A percentile compares a stretch with the other conserved stretches of the same genome.
Evolutionary conservation across 495 filamentous ascomycete species (phyloP).

Genomic region (Aspergillus haitiensis): DNA sequence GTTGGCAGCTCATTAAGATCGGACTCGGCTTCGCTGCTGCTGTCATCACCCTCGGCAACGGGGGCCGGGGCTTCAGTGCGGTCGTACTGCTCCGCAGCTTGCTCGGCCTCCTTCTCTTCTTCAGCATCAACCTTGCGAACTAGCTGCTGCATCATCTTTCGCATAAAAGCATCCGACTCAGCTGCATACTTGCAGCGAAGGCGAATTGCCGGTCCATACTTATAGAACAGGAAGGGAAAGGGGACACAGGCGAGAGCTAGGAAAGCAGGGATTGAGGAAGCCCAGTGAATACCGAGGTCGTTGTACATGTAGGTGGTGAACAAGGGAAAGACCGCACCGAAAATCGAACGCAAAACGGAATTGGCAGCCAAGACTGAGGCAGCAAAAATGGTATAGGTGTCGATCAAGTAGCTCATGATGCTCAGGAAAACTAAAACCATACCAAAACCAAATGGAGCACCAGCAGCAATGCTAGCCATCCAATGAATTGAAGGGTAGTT

Average conservation of each 20-base stretch:
- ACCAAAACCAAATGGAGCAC: conserved; percentile 71
- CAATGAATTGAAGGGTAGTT: conserved; percentile 69
- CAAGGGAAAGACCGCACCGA: conserved; percentile 82
- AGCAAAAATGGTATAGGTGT: conserved; percentile 77
- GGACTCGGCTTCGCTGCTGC: conserved; percentile 30
- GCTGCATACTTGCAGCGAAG: conserved; percentile 73
- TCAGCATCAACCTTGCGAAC: conserved; percentile 22
- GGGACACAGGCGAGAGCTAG: conserved; percentile 73
- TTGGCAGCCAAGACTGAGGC: conserved; percentile 80
- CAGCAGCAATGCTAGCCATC: conserved; percentile 63
- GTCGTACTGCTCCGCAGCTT: conserved; percentile 27
- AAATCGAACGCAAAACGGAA: conserved; percentile 64
- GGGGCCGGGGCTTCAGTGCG: conserved; percentile 44
- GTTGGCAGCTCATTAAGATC: conserved; percentile 23
- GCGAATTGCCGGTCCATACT: conserved; percentile 67
- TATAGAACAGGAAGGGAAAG: conserved; percentile 79
- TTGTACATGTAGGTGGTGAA: conserved; percentile 80
- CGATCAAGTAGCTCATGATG: conserved; percentile 79
- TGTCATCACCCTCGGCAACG: conserved; percentile 26
- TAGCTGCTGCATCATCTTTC: conserved; percentile 40
- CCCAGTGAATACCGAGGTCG: conserved; percentile 79
- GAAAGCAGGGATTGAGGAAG: conserved; percentile 74
- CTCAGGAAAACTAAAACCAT: conserved; percentile 74
- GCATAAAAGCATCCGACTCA: conserved; percentile 49
- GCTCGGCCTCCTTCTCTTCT: conserved; percentile 14